Base-by-base conservation (phyloP, 2,329 filamentous ascomycete species). In the Colletotrichum sp. region DNA sequence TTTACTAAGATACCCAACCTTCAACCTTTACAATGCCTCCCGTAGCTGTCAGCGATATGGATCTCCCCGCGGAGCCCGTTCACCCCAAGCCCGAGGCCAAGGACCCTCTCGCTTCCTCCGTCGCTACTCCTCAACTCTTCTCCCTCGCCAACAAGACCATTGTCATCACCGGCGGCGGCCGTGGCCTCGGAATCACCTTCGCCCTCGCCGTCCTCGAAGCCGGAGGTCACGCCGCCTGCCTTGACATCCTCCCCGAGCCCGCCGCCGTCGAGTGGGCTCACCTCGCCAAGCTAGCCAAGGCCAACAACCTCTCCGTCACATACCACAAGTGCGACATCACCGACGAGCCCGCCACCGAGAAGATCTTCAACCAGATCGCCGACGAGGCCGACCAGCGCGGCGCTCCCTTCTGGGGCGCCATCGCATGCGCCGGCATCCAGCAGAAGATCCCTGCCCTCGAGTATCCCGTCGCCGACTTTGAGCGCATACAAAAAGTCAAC, bases 401-500 rank as follows among this genome's bases (percentile, higher is more conserved):
- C 1, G 81, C 82, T 13, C 83, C 82, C 4, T 83, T 87, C 75
- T 82, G 81, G 77, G 85, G 85, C 6, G 79, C 83, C 7, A 84
- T 90, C 69, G 87, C 87, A 8, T 89, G 87, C 72, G 88, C 88
- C 15, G 88, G 88, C 24, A 88, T 90, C 52, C 87, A 89, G 77
- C 87, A 88, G 76, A 85, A 87, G 79, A 81, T 85, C 2, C 84
- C 86, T 2, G 88, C 88, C 2, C 77, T 89, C 49, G 87, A 89
- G 12, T 89, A 89, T 69, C 84, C 86, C 5, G 81, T 85, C 30
- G 82, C 92, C 82, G 91, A 91, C 81, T 95, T 93, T 88, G 89
- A 92, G 80, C 90, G 93, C 83, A 92, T 95, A 79, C 87, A 95
- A 81, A 88, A 92, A 81, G 92, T 93, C 78, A 94, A 95, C 82